Base-by-base conservation (phyloP, 768 basidiomycete genomes). In the Tephrocybe sp. region DNA sequence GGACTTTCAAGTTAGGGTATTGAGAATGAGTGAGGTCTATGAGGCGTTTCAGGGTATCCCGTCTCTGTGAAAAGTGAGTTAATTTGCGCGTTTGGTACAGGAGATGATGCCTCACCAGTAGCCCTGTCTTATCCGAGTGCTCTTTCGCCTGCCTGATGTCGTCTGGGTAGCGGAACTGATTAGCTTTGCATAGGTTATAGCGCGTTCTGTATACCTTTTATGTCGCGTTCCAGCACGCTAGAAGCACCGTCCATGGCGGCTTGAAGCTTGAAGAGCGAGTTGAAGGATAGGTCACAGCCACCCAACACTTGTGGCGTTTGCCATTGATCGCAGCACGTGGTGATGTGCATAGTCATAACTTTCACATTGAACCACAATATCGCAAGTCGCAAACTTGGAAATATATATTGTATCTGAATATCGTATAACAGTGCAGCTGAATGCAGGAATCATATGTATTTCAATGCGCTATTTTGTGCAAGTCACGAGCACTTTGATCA, bases 11-110 rank as follows among this genome's bases (percentile, higher is more conserved):
- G 13, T 64, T 57, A 0, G 78, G 49, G 40, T 78, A 60, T 1
- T 68, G 60, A 1, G 77, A 78, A 41, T 79, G 81, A 0, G 77
- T 77, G 35, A 81, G 68, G 18, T 74, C 70, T 55, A 87, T 80
- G 27, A 86, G 72, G 30, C 73, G 74, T 48, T 69, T 70, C 51
- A 87, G 65, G 9, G 76, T 71, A 40, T 78, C 71, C 56, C 71
- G 75, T 44, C 80, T 74, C 85, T 86, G 57, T 16, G 39, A 22
- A 18, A 28, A 32, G 34, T 55, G 34, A 53, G 47, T 31, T n/a
- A 24, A 35, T 39, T n/a, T n/a, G n/a, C n/a, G 37, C 47, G n/a
- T n/a, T 22, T 24, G 15, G 27, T 24, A 13, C 27, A 24, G 40
- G 27, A 35, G 36, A 5, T n/a, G 3, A 36, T 41, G 4, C 53